A percentile compares a stretch with the other conserved stretches of the same genome.
These are phyloP conservation scores for Mycena filopes DNA, from an alignment of 768 basidiomycete genomes.

Conservation along the genomic window DNA sequence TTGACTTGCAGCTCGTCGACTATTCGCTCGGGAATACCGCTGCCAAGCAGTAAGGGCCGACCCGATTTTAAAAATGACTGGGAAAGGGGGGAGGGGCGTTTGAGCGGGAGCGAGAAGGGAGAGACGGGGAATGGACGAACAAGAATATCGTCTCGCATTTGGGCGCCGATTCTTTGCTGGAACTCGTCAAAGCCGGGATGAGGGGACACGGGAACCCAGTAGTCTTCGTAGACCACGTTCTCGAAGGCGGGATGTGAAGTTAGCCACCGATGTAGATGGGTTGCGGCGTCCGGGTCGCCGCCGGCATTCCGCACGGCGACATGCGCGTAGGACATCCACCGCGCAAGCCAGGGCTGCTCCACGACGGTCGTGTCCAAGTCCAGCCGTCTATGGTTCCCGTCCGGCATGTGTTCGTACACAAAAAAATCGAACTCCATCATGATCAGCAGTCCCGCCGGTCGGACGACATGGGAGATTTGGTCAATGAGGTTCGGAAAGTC, in stretches of 20 bases:
- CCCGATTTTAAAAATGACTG: conserved; percentile 75
- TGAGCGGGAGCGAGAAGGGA: neutral
- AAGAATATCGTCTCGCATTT: conserved; percentile 68
- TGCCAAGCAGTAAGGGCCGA: conserved; percentile 74
- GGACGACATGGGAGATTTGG: conserved; percentile 72
- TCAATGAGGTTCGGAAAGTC: conserved; percentile 73
- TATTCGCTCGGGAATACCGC: conserved; percentile 63
- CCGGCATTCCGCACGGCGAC: conserved; percentile 66
- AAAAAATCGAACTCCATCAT: conserved; percentile 77
- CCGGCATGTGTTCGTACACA: conserved; percentile 70
- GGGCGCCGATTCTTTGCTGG: conserved; percentile 50
- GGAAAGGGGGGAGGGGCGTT: conserved; percentile 12
- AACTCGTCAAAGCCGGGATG: conserved; percentile 57
- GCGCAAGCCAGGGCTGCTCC: conserved; percentile 66
- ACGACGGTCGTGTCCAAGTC: conserved; percentile 54
- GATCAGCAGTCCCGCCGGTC: conserved; percentile 76
- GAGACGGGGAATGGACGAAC: conserved; percentile 44
- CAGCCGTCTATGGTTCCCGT: conserved; percentile 56
- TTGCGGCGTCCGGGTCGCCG: conserved; percentile 71
- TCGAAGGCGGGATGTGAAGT: conserved; percentile 65
- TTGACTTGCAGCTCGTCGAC: conserved; percentile 65
- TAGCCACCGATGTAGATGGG: conserved; percentile 66
- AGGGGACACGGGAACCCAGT: conserved; percentile 72
- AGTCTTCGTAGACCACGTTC: conserved; percentile 64
- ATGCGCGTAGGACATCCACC: conserved; percentile 68